Percentiles rank a stretch among this genome's conserved stretches.
Conservation (phyloP, 441 rosid genomes). For the Syzygium malaccense region DNA sequence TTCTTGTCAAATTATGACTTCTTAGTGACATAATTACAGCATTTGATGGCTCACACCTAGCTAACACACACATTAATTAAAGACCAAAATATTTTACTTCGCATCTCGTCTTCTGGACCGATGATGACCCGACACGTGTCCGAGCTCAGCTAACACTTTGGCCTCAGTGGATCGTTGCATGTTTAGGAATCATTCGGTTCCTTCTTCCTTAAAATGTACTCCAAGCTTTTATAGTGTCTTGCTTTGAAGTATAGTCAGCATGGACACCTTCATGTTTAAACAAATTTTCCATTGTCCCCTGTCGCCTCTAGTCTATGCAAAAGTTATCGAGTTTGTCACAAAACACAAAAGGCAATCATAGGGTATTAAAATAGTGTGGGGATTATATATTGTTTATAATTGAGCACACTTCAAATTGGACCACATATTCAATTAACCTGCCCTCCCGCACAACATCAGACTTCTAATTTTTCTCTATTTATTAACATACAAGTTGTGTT, state of each 20-base stretch:
- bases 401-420: background rate
- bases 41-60: background rate
- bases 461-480: background rate
- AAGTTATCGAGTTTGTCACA: background rate
- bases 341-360: constrained; percentile 6
- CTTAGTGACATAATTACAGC: background rate
- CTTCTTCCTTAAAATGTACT: background rate
- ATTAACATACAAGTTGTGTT: background rate
- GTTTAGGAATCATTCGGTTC: background rate
- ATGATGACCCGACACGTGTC: background rate
- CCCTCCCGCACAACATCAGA: constrained; percentile 4
- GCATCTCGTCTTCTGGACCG: background rate
- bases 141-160: background rate
- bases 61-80: background rate
- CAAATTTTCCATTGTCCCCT: constrained; percentile 9
- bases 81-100: background rate
- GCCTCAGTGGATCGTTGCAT: background rate
- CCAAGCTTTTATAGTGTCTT: background rate
- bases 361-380: background rate
- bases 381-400: background rate
- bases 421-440: background rate
- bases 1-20: background rate
- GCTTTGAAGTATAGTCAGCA: constrained; percentile 31
- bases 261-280: constrained; percentile 25
- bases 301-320: constrained; percentile 1